Evolutionary conservation across 208 protist species (phyloP).

Genomic region (Angomonas deanei): DNA sequence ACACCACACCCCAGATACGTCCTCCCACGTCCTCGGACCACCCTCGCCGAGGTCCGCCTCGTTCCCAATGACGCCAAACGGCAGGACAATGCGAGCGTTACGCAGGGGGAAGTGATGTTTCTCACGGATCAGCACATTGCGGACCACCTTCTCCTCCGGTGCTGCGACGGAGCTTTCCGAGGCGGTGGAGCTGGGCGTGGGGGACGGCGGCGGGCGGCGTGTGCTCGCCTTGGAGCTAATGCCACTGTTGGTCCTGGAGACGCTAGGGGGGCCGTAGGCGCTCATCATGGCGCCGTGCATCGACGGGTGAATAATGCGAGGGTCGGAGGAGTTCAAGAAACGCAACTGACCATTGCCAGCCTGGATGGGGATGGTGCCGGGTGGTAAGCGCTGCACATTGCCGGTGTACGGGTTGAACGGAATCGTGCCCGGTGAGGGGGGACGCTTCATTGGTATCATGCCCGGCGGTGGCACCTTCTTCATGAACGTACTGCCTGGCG

Average conservation of each 20-base stretch:
- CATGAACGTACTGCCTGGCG: too few relatives aligned
- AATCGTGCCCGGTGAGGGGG: background rate
- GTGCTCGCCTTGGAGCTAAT: constrained; percentile 1
- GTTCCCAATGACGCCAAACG: constrained; percentile 37
- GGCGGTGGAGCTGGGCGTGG: background rate
- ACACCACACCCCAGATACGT: constrained; percentile 43
- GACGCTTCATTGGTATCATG: background rate
- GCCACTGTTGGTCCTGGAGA: background rate
- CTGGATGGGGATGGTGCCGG: background rate
- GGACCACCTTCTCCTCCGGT: background rate
- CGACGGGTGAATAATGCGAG: background rate
- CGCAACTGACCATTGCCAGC: background rate
- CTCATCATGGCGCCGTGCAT: background rate
- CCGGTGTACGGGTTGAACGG: background rate
- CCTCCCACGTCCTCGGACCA: constrained; percentile 29
- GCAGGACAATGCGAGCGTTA: constrained; percentile 30
- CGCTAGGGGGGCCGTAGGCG: background rate
- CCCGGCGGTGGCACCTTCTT: background rate
- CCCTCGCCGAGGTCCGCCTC: constrained; percentile 25
- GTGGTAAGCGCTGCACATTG: background rate
- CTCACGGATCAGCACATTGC: constrained; percentile 31
- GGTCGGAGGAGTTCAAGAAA: background rate
- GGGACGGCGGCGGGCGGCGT: background rate
- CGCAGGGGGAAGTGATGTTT: constrained; percentile 49
- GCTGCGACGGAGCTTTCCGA: background rate